phyloP scores from a whole-genome alignment of 345 rosid species.

The Geranium brycei region DNA sequence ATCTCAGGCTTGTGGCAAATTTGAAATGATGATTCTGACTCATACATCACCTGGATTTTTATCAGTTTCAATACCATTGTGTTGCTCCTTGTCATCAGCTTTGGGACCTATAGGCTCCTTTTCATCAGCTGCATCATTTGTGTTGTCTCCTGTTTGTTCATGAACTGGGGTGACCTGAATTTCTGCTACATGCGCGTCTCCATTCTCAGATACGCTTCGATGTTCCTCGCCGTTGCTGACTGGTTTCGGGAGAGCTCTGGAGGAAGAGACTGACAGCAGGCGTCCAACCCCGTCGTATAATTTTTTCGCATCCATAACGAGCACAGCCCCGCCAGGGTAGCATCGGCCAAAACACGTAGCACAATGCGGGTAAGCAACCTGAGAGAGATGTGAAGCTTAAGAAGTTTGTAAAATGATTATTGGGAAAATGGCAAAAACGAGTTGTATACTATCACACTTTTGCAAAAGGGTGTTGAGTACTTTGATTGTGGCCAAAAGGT shows the following conservation, averaged over 20 bases:
- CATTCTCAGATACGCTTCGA: slow-evolving; percentile 27
- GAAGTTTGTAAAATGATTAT: too few species aligned
- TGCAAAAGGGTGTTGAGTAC: too few species aligned
- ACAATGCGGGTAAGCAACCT: slow-evolving; percentile 80
- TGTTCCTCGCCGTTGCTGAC: slow-evolving; percentile 21
- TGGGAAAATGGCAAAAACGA: too few species aligned
- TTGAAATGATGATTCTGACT: too few species aligned
- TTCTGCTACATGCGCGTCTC: slow-evolving; percentile 21
- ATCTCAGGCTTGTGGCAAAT: too few species aligned
- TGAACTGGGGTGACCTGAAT: slow-evolving; percentile 34
- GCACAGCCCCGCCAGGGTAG: slow-evolving; percentile 64
- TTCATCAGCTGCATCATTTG: slow-evolving; percentile 12
- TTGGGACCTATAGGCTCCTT: slow-evolving; percentile 10
- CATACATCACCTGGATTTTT: too few species aligned
- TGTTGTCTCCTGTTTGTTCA: slow-evolving; percentile 18
- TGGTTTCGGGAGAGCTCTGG: slow-evolving; percentile 42
- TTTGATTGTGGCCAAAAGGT: too few species aligned
- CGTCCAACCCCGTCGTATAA: slow-evolving; percentile 49
- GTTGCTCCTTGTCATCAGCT: neutral
- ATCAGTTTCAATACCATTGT: too few species aligned
- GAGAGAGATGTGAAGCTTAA: neutral
- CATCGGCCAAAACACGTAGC: slow-evolving; percentile 89
- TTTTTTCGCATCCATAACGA: slow-evolving; percentile 64
- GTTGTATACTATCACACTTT: too few species aligned
- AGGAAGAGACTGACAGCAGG: slow-evolving; percentile 36